A percentile compares a stretch with the other conserved stretches of the same genome.
Conservation (phyloP, 2,329 filamentous ascomycete species). For the Alternaria viburni region DNA sequence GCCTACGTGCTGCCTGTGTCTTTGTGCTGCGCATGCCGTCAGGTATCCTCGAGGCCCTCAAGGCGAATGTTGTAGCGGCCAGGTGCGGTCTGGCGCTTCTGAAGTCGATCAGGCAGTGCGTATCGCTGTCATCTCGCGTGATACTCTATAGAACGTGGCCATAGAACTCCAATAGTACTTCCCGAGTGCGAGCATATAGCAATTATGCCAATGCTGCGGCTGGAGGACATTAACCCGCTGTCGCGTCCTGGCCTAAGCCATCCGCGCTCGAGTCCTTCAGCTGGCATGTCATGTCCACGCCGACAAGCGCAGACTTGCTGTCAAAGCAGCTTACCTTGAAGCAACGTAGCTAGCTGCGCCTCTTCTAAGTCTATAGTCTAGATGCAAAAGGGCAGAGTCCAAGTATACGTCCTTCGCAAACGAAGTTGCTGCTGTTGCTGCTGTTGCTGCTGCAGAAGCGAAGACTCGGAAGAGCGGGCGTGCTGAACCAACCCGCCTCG, state of each 20-base stretch:
- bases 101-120: not conserved
- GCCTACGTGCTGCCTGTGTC: not conserved
- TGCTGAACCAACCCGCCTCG: not conserved
- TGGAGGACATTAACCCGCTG: not conserved
- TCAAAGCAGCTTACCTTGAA: not conserved
- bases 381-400: not conserved
- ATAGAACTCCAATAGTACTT: not conserved
- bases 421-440: not conserved
- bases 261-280: not conserved
- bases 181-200: not conserved
- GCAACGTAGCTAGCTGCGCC: not conserved
- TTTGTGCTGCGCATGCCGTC: not conserved
- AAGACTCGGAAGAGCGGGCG: not conserved
- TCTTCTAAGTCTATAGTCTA: too few relatives aligned
- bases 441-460: not conserved
- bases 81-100: not conserved
- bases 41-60: not conserved
- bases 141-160: not conserved
- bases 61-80: not conserved
- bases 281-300: not conserved
- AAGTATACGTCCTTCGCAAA: not conserved
- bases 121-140: not conserved
- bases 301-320: not conserved
- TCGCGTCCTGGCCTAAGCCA: not conserved
- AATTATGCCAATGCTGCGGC: not conserved